Conservation (phyloP, 768 basidiomycete species). For the Termitomyces sp. region DNA sequence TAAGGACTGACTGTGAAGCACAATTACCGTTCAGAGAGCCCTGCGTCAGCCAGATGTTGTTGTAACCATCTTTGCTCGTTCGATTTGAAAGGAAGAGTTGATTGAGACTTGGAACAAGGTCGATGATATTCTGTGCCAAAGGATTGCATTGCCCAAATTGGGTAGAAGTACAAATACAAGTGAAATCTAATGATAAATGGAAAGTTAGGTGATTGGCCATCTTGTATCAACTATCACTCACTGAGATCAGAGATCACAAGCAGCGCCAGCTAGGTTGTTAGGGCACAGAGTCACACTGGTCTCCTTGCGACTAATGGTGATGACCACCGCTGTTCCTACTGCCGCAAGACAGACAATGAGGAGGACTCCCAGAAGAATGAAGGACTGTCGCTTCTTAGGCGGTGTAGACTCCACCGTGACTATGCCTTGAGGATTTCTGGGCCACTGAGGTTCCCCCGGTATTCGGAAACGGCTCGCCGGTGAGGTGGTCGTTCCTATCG, state of each 20-base stretch:
- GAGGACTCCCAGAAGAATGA: constrained; percentile 28
- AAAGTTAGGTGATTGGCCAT: constrained; percentile 5
- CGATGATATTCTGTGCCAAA: constrained; percentile 49
- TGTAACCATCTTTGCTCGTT: constrained; percentile 38
- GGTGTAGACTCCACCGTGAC: not conserved
- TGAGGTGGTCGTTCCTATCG: not conserved
- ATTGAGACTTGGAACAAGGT: constrained; percentile 48
- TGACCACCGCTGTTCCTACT: constrained; percentile 42
- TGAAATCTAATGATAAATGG: constrained; percentile 50
- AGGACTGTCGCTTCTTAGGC: constrained; percentile 18
- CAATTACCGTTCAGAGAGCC: constrained; percentile 43
- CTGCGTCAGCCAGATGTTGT: constrained; percentile 47
- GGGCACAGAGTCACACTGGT: constrained; percentile 28
- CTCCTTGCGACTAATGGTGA: constrained; percentile 32
- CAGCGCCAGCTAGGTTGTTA: constrained; percentile 41
- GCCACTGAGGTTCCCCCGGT: not conserved
- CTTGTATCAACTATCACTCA: constrained; percentile 24
- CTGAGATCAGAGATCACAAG: constrained; percentile 56
- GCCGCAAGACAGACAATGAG: constrained; percentile 33
- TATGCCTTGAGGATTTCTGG: not conserved
- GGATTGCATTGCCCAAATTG: constrained; percentile 40
- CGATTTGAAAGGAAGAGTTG: constrained; percentile 41
- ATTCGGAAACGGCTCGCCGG: not conserved
- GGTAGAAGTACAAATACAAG: constrained; percentile 57
- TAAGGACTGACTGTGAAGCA: constrained; percentile 45